Base-by-base conservation (phyloP, 1,284 basidiomycete genomes). In the Sutorius eximius region DNA sequence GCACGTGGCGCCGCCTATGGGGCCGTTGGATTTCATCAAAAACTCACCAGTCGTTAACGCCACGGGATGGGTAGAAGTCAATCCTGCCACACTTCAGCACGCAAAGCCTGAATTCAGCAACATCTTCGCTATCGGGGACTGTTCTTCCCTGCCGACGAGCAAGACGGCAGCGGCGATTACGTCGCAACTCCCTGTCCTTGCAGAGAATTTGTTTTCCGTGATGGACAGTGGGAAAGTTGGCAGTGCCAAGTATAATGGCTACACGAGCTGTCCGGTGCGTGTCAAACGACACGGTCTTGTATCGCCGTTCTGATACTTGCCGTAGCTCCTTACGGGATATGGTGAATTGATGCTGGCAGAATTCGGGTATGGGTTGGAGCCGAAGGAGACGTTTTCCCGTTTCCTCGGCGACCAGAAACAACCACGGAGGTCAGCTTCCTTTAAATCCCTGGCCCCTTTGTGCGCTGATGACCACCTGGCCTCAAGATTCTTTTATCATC, bases 81-180 rank as follows among this genome's bases (percentile, higher is more conserved):
- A 96, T 72, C 78, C 84, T 58, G 81, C 73, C 2, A 95, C 92
- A 0, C 81, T 95, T 36, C 88, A 89, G 63, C 93, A 96, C 71
- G 85, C 81, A 57, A 94, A 95, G 58, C 79, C 85, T 3, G 83
- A 85, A 64, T 91, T 77, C 69, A 74, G 78, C 53, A 98, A 98
- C 72, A 82, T 98, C 33, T 98, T 95, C 73, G 82, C 91, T 9
- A 69, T 97, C 20, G 96, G 96, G 27, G 96, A 99, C 69, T 91
- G 90, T 60, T 91, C 92, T 27, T 92, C 87, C 49, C 75, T 97
- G 42, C 95, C 95, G 7, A 98, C 94, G 13, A 94, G 91, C 72
- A 99, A 97, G 81, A 99, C 96, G 1, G 93, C 91, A 0, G 95
- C 96, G 3, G 96, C 95, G 1, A 91, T 98, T 66, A 94, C 91